Base-by-base conservation (phyloP, 352 stramenopile species). In the Phytopythium mirpurense region DNA sequence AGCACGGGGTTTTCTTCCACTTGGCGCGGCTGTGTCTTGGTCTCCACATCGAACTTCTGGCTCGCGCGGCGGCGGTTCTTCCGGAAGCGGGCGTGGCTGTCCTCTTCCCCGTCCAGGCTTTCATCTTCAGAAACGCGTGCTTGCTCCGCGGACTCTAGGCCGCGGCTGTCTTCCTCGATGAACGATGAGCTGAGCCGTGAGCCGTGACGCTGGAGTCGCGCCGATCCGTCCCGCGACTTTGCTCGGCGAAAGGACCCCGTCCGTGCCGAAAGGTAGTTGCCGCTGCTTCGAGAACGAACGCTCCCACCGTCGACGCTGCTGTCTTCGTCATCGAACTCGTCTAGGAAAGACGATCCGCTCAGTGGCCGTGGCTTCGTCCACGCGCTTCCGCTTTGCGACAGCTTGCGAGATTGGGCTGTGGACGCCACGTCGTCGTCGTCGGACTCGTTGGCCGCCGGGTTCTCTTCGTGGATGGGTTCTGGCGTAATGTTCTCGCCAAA, bases 1-100 rank as follows among this genome's bases (percentile, higher is more conserved):
- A 90, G 60, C 50, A 92, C 78, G 3, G 82, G 82, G 56, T 90
- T 92, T 36, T 86, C 74, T 38, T 79, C 70, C 19, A 76, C 62
- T 6, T 72, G 63, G 55, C 56, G 27, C 45, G 49, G 40, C 38
- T 57, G 12, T 31, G 46, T 53, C 55, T 71, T 71, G 11, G 61
- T 54, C 56, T 85, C 71, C 50, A 72, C 63, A 57, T 84, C 69
- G 47, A 67, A 70, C 41, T 78, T 85, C 43, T 63, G 59, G 42
- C 70, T 80, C 15, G 74, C 68, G 15, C 64, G 71, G 34, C 69
- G 71, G 51, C 75, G 58, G 31, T 62, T 78, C 41, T 59, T 66
- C 32, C 53, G 52, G 32, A 73, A 71, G 47, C 68, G 59, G 1
- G 61, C 58, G 51, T 67, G 61, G 53, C 62, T 71, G 41, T 69